Conservation (phyloP, 2,329 filamentous ascomycete species). For the Neobulgaria alba region DNA sequence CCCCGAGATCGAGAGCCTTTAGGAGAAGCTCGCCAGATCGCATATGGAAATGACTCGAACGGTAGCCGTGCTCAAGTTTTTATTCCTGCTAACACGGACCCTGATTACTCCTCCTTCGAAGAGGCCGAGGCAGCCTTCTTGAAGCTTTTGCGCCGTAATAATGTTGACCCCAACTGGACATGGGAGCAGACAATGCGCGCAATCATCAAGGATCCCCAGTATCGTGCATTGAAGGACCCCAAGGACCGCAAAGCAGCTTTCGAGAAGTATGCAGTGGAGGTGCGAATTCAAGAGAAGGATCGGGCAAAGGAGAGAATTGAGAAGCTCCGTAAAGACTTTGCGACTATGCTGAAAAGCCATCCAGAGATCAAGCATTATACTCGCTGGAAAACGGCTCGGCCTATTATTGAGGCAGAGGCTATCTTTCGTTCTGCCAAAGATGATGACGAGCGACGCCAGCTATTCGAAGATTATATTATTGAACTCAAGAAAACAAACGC, state of each 20-base stretch:
- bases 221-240: slow-evolving; percentile 85
- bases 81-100: slow-evolving; percentile 58
- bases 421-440: slow-evolving; percentile 88
- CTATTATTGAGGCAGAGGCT: slow-evolving; percentile 89
- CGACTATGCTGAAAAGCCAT: slow-evolving; percentile 90
- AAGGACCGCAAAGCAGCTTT: slow-evolving; percentile 85
- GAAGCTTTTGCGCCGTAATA: slow-evolving; percentile 77
- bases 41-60: slow-evolving; percentile 45
- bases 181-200: slow-evolving; percentile 86
- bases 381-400: slow-evolving; percentile 90
- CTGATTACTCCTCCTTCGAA: slow-evolving; percentile 70
- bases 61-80: slow-evolving; percentile 45
- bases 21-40: slow-evolving; percentile 49
- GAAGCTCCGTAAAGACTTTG: slow-evolving; percentile 89
- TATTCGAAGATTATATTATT: slow-evolving; percentile 89
- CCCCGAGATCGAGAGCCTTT: slow-evolving; percentile 33
- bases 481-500: slow-evolving; percentile 74
- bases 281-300: slow-evolving; percentile 87
- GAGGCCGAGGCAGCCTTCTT: slow-evolving; percentile 90
- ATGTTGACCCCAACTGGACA: slow-evolving; percentile 82
- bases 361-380: slow-evolving; percentile 97
- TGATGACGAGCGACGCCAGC: slow-evolving; percentile 76
- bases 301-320: slow-evolving; percentile 85
- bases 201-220: slow-evolving; percentile 85
- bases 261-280: slow-evolving; percentile 88